Base-by-base conservation (phyloP, 2,329 filamentous ascomycete species). In the Fusarium sp. region DNA sequence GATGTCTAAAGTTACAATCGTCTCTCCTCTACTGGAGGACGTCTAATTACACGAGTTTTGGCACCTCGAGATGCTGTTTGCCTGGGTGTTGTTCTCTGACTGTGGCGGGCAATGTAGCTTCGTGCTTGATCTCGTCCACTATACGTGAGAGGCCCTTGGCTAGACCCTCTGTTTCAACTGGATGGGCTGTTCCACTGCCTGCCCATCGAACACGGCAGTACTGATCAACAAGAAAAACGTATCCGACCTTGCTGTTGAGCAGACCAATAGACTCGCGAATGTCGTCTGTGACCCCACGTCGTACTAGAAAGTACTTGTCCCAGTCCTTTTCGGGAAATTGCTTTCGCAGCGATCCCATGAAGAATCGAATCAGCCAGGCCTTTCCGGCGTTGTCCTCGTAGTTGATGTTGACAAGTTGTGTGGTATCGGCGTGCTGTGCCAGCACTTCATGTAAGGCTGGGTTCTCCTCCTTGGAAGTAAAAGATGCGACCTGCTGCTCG, bases 121-220 rank as follows among this genome's bases (percentile, higher is more conserved):
- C 78, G 63, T 79, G 80, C 56, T 80, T 80, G 70, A 83, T 82
- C 74, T 92, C 90, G 2, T 85, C 82, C 49, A 92, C 78, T 56
- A 96, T 77, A 69, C 87, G 86, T 73, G 81, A 83, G 41, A 93
- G 76, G 4, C 89, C 89, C 77, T 83, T 91, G 40, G 88, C 86
- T 76, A 97, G 77, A 41, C 88, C 86, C 54, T 89, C 85, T 69
- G 84, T 85, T 82, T 97, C 93, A 18, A 86, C 86, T 0, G 85
- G 85, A 65, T 89, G 84, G 45, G 89, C 88, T 46, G 84, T 77
- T 13, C 90, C 92, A 75, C 94, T 97, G 6, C 92, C 96, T 1
- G 95, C 96, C 96, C 96, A 99, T 58, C 96, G 88, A 72, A 99
- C 97, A 80, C 89, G 92, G 78, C 94, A 97, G 68, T 94, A 85